phyloP scores from a whole-genome alignment of 345 rosid species.

The Firmiana major region DNA sequence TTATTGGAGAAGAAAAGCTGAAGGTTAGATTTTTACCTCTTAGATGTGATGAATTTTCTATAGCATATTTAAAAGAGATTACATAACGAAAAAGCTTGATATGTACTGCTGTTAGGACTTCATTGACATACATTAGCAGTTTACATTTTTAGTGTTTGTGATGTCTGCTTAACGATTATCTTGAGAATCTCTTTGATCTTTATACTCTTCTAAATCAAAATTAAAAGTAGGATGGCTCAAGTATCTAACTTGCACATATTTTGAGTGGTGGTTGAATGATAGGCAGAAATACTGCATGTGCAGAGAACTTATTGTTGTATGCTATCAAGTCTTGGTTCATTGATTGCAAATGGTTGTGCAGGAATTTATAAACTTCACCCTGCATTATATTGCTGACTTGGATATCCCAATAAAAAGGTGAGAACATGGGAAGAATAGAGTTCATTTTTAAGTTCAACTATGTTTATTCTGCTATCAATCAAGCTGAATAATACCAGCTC shows the following conservation, averaged over 20 bases:
- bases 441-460: constrained; percentile 1
- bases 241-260: neutral
- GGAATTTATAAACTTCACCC: constrained; percentile 80
- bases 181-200: neutral
- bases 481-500: constrained; percentile 3
- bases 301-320: neutral
- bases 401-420: constrained; percentile 98
- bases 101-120: neutral
- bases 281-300: neutral
- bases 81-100: neutral
- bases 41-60: neutral
- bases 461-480: neutral
- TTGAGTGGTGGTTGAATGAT: neutral
- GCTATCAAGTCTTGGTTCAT: constrained; percentile 14
- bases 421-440: neutral
- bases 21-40: constrained; percentile 43
- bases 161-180: neutral
- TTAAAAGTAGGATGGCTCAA: neutral
- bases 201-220: neutral
- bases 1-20: constrained; percentile 82
- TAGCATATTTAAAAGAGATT: neutral
- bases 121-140: neutral
- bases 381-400: constrained; percentile 92
- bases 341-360: constrained; percentile 35
- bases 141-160: neutral